A percentile compares a stretch with the other conserved stretches of the same genome.
Evolutionary conservation across 495 filamentous ascomycete species (phyloP).

Genomic region (Penicillium manginii): DNA sequence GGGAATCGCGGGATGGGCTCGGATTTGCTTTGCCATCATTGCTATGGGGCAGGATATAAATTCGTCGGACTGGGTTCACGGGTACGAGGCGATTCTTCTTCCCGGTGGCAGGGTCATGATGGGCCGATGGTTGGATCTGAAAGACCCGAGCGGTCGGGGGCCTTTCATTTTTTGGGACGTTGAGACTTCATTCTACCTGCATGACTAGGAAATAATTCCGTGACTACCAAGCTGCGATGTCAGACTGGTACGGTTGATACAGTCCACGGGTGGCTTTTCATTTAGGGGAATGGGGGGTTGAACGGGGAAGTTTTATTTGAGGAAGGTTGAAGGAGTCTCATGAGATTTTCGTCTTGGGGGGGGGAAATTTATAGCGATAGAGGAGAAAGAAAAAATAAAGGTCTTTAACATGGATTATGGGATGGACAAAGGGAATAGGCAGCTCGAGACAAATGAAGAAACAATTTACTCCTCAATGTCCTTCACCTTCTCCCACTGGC

Average conservation of each 20-base stretch:
- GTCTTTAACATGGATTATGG: slow-evolving; percentile 22
- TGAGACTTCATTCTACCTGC: neutral
- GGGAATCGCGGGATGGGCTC: slow-evolving; percentile 42
- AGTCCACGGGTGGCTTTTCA: neutral
- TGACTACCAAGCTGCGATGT: no score
- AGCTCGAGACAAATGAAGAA: slow-evolving; percentile 15
- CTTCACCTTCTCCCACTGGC: slow-evolving; percentile 92
- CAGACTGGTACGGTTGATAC: neutral
- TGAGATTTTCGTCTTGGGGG: slow-evolving; percentile 4
- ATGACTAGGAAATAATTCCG: neutral
- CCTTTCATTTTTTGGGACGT: slow-evolving; percentile 61
- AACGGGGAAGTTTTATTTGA: neutral
- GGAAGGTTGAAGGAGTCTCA: neutral
- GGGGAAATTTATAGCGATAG: slow-evolving; percentile 10
- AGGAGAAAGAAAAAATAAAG: slow-evolving; percentile 8
- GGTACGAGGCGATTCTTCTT: slow-evolving; percentile 55
- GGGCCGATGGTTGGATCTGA: slow-evolving; percentile 50
- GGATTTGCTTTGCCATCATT: slow-evolving; percentile 44
- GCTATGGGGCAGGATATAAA: neutral
- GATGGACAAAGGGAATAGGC: slow-evolving; percentile 22
- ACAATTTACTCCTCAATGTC: slow-evolving; percentile 82
- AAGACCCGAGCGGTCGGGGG: slow-evolving; percentile 34
- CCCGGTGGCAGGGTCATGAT: slow-evolving; percentile 52
- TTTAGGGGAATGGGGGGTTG: neutral
- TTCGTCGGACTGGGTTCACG: slow-evolving; percentile 32